phyloP scores from a whole-genome alignment of 2,329 filamentous ascomycete species.

The Thelonectria rubi region DNA sequence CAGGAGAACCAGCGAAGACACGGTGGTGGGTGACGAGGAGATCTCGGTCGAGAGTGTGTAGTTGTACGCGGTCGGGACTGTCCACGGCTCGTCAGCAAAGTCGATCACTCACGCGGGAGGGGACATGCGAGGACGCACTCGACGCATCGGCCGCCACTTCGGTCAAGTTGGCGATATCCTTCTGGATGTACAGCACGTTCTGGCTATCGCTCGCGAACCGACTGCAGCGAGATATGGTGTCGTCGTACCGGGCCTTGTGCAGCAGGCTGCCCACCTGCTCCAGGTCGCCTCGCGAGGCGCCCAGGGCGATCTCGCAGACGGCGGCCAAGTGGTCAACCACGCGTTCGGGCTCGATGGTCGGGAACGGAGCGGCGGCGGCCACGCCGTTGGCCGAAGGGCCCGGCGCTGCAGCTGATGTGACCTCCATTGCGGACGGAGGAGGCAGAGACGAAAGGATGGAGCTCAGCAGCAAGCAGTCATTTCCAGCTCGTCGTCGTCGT shows the following conservation, averaged over 20 bases:
- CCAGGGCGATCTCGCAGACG: slow-evolving; percentile 77
- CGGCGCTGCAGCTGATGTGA: slow-evolving; percentile 56
- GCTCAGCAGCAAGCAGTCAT: slow-evolving; percentile 42
- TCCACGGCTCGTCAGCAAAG: slow-evolving; percentile 24
- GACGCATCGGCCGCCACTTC: slow-evolving; percentile 58
- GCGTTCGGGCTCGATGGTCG: slow-evolving; percentile 70
- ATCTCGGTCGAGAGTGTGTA: slow-evolving; percentile 88
- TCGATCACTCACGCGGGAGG: not conserved
- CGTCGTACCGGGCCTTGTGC: slow-evolving; percentile 73
- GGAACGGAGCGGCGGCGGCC: slow-evolving; percentile 55
- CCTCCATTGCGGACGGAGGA: slow-evolving; percentile 59
- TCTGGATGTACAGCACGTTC: slow-evolving; percentile 89
- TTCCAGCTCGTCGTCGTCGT: slow-evolving; percentile 36
- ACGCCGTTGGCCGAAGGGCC: slow-evolving; percentile 59
- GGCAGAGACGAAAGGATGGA: slow-evolving; percentile 28
- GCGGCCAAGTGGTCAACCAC: slow-evolving; percentile 77
- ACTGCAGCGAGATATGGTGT: slow-evolving; percentile 87
- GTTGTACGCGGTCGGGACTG: slow-evolving; percentile 66
- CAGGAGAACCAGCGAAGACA: slow-evolving; percentile 86
- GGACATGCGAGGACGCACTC: slow-evolving; percentile 48
- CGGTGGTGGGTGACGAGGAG: slow-evolving; percentile 79
- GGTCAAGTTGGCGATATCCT: slow-evolving; percentile 71
- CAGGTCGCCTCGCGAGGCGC: slow-evolving; percentile 80
- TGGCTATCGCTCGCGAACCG: slow-evolving; percentile 91
- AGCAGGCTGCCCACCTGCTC: slow-evolving; percentile 84